Percentiles rank a stretch among this genome's conserved stretches.
phyloP scores from a whole-genome alignment of 768 basidiomycete species.

The Melanogaster broomeanus region DNA sequence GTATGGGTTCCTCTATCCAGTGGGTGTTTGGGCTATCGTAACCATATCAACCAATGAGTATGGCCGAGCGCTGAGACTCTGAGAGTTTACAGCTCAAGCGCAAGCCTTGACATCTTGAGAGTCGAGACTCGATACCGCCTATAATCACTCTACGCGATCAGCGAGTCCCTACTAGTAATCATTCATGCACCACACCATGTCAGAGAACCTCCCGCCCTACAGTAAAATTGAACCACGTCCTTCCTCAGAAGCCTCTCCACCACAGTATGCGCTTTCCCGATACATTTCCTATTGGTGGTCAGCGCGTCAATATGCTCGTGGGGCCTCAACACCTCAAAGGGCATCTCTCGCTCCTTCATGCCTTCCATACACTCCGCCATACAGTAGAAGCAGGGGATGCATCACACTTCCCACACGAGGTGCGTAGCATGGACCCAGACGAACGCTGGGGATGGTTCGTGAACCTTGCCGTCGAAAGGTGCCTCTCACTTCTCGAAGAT shows the following conservation, averaged over 20 bases:
- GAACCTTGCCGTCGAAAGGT: slow-evolving; percentile 39
- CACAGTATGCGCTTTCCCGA: slow-evolving; percentile 15
- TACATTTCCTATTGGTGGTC: slow-evolving; percentile 12
- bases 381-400: slow-evolving; percentile 20
- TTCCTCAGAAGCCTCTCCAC: background rate
- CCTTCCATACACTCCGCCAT: slow-evolving; percentile 25
- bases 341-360: slow-evolving; percentile 31
- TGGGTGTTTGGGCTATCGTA: too few species aligned
- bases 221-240: background rate
- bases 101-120: too few species aligned
- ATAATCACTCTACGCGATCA: too few species aligned
- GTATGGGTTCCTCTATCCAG: too few species aligned
- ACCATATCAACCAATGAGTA: too few species aligned
- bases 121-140: too few species aligned
- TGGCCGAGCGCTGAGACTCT: too few species aligned
- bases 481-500: background rate
- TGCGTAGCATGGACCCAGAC: slow-evolving; percentile 20
- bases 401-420: slow-evolving; percentile 7
- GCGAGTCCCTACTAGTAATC: too few species aligned
- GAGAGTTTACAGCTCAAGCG: too few species aligned
- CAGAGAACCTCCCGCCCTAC: slow-evolving; percentile 2
- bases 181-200: too few species aligned
- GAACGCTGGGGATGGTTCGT: slow-evolving; percentile 42
- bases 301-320: slow-evolving; percentile 14
- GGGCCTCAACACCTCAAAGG: slow-evolving; percentile 27